Evolutionary conservation across 129 eudicot genomes (phyloP).

Genomic region (Flaveria linearis): DNA sequence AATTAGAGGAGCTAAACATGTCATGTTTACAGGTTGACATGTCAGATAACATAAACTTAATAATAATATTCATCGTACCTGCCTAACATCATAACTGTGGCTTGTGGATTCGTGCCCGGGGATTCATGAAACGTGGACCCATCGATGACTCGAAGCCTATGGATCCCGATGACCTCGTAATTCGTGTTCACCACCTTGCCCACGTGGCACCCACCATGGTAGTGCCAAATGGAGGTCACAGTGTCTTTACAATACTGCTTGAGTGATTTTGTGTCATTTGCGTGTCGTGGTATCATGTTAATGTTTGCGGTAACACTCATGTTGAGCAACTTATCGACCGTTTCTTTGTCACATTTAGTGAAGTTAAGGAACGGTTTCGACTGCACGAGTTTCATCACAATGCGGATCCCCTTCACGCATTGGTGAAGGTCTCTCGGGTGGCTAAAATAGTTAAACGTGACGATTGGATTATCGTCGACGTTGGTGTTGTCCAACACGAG

Average conservation of each 20-base stretch:
- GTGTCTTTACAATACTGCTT: constrained; percentile 90
- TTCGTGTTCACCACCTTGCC: constrained; percentile 75
- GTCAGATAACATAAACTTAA: not conserved
- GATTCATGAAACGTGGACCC: constrained; percentile 79
- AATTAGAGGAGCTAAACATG: too few species aligned
- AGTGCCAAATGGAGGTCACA: constrained; percentile 96
- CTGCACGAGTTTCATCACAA: constrained; percentile 61
- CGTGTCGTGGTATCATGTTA: constrained; percentile 73
- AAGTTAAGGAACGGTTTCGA: constrained; percentile 51
- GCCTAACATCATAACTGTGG: constrained; percentile 96
- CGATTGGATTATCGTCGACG: constrained; percentile 64
- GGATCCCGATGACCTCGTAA: constrained; percentile 66
- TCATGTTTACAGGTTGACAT: not conserved
- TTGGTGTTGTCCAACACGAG: constrained; percentile 64
- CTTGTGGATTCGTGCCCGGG: constrained; percentile 98
- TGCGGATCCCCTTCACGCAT: constrained; percentile 67
- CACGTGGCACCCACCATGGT: constrained; percentile 95
- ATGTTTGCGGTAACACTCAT: constrained; percentile 76
- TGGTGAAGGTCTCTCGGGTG: constrained; percentile 60
- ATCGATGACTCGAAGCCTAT: constrained; percentile 78
- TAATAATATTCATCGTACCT: constrained; percentile 43
- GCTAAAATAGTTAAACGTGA: constrained; percentile 89
- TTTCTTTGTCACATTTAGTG: constrained; percentile 37
- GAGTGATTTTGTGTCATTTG: constrained; percentile 63
- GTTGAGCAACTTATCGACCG: constrained; percentile 56